Percentiles rank a stretch among this genome's conserved stretches.
These are phyloP conservation scores for Houttuynia cordata DNA, from an alignment of 164 flowering plant genomes.

Conservation along the genomic window DNA sequence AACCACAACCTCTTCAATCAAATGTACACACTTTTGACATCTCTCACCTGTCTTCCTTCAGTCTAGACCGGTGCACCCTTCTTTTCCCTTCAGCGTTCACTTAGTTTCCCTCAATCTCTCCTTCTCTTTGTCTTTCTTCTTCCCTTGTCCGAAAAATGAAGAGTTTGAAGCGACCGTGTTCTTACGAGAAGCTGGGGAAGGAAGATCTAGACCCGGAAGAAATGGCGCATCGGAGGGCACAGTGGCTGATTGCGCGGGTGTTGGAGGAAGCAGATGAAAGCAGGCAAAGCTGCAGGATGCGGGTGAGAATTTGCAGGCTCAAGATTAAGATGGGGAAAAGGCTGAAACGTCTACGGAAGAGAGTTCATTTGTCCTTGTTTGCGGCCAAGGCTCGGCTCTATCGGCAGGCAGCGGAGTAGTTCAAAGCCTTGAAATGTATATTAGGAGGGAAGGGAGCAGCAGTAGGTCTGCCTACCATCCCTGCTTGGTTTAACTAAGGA, in stretches of 20 bases:
- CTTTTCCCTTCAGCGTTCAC: too few species aligned
- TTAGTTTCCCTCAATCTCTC: not conserved
- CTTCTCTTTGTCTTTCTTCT: not conserved
- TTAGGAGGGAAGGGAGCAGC: conserved; percentile 11
- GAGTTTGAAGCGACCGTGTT: conserved; percentile 16
- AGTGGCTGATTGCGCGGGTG: conserved; percentile 58
- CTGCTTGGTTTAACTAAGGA: conserved; percentile 1
- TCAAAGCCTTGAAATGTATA: conserved; percentile 28
- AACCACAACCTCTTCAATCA: too few species aligned
- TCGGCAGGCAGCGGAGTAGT: conserved; percentile 17
- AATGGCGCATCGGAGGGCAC: conserved; percentile 36
- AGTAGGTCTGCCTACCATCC: conserved; percentile 21
- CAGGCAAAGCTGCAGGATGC: conserved; percentile 16
- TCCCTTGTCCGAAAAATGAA: conserved; percentile 13
- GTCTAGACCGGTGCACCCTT: too few species aligned
- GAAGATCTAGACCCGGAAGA: conserved; percentile 84
- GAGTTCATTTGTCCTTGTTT: conserved; percentile 16
- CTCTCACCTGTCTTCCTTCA: too few species aligned
- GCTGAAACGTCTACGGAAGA: conserved; percentile 43
- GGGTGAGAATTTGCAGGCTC: conserved; percentile 39
- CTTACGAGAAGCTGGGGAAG: conserved; percentile 40
- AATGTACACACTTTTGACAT: too few species aligned
- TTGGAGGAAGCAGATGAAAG: conserved; percentile 34
- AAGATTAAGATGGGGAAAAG: conserved; percentile 65
- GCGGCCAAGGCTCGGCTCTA: conserved; percentile 21